These are phyloP conservation scores for Auricularia cornea DNA, from an alignment of 768 basidiomycete genomes.

Conservation along the genomic window DNA sequence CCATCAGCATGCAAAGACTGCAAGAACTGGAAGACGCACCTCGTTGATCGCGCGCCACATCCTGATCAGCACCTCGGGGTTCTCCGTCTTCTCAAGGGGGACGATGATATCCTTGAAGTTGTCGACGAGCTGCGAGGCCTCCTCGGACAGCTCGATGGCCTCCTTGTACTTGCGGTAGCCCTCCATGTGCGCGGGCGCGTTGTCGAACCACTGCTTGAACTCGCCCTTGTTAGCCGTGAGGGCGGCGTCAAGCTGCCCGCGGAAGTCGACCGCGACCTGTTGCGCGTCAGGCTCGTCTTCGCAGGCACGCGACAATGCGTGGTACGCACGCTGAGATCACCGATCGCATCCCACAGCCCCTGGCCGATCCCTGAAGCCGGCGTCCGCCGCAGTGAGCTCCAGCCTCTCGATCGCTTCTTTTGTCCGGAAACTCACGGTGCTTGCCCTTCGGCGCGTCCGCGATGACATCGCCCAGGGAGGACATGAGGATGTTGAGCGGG, in stretches of 20 bases:
- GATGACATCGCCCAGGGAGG: slow-evolving; percentile 60
- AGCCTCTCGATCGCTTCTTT: too few species aligned
- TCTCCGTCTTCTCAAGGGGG: slow-evolving; percentile 50
- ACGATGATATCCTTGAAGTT: slow-evolving; percentile 48
- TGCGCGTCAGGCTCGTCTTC: neutral
- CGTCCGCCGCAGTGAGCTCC: neutral
- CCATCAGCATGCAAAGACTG: neutral
- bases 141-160: slow-evolving; percentile 53
- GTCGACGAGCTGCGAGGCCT: slow-evolving; percentile 42
- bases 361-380: slow-evolving; percentile 46
- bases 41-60: slow-evolving; percentile 15
- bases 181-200: slow-evolving; percentile 46
- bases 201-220: slow-evolving; percentile 34
- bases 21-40: slow-evolving; percentile 7
- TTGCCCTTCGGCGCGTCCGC: slow-evolving; percentile 67
- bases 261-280: slow-evolving; percentile 58
- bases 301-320: neutral
- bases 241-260: slow-evolving; percentile 54
- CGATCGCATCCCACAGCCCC: slow-evolving; percentile 70
- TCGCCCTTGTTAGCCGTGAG: slow-evolving; percentile 49
- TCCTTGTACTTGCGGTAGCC: slow-evolving; percentile 60
- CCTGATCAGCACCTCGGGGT: neutral
- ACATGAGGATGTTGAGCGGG: slow-evolving; percentile 56
- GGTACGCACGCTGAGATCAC: slow-evolving; percentile 61
- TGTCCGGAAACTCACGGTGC: slow-evolving; percentile 32